Evolutionary conservation across 169 alveolate genomes (phyloP).

Genomic region (Eimeria brunetti): DNA sequence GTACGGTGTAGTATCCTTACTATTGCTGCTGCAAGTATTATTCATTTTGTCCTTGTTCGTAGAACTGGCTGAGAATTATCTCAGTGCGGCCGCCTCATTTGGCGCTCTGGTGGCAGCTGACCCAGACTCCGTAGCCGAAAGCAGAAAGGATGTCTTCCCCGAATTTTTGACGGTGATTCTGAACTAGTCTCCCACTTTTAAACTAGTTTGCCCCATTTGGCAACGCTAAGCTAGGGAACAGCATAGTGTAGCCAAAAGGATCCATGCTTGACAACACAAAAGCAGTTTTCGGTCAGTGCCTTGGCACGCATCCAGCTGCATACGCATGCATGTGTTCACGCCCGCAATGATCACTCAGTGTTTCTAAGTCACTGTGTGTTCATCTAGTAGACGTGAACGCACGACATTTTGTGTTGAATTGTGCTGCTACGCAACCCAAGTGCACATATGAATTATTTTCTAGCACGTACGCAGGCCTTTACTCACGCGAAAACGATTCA

Average conservation of each 20-base stretch:
- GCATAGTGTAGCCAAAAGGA: background rate
- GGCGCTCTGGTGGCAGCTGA: conserved; percentile 56
- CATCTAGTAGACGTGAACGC: background rate
- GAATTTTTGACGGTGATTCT: conserved; percentile 26
- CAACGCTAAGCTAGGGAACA: background rate
- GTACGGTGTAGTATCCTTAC: background rate
- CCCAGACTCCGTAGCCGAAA: conserved; percentile 13
- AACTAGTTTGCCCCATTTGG: background rate
- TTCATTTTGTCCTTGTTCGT: background rate
- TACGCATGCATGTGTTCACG: background rate
- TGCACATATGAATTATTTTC: background rate
- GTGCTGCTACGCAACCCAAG: background rate
- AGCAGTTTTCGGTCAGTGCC: background rate
- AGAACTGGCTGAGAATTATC: conserved; percentile 53
- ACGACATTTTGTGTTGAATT: background rate
- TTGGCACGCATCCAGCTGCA: background rate
- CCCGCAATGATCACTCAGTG: too few relatives aligned
- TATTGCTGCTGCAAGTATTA: background rate
- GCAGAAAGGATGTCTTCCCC: conserved; percentile 53
- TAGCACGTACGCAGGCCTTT: background rate
- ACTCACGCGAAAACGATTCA: background rate
- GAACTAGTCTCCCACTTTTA: background rate
- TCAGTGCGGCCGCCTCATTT: background rate
- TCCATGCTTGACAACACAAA: background rate
- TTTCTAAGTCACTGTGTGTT: background rate